phyloP scores from a whole-genome alignment of 768 basidiomycete genomes.

The Trametes villosa region DNA sequence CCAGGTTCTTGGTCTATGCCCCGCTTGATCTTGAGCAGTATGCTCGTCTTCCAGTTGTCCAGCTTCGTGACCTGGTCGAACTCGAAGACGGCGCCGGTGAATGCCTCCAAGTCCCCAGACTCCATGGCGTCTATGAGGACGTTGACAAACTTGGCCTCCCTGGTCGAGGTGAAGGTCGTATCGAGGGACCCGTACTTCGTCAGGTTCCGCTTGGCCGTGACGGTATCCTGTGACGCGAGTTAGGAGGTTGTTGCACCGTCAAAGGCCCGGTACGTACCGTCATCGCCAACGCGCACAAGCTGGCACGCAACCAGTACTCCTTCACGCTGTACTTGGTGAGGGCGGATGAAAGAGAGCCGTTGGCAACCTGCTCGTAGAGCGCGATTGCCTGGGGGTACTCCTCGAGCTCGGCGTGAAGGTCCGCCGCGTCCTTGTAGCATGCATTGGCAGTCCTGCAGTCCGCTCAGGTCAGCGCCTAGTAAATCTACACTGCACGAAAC shows the following conservation, averaged over 20 bases:
- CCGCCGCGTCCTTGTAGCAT: slow-evolving; percentile 96
- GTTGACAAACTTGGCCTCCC: slow-evolving; percentile 89
- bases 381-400: slow-evolving; percentile 85
- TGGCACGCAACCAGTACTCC: slow-evolving; percentile 92
- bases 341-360: slow-evolving; percentile 75
- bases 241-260: not conserved
- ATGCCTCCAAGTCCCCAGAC: slow-evolving; percentile 69
- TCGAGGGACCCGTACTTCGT: slow-evolving; percentile 81
- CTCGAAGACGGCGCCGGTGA: slow-evolving; percentile 85
- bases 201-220: slow-evolving; percentile 82
- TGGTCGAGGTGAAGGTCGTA: slow-evolving; percentile 81
- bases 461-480: not conserved
- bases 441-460: slow-evolving; percentile 86
- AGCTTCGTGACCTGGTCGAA: slow-evolving; percentile 92
- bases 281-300: slow-evolving; percentile 88
- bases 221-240: slow-evolving; percentile 65
- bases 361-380: slow-evolving; percentile 89
- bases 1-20: slow-evolving; percentile 62
- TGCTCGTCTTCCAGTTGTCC: slow-evolving; percentile 94
- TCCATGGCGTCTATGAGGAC: slow-evolving; percentile 80
- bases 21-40: slow-evolving; percentile 90
- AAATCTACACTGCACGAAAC: slow-evolving; percentile 38
- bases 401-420: slow-evolving; percentile 88
- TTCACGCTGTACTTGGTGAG: slow-evolving; percentile 99
- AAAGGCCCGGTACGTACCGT: slow-evolving; percentile 53